Evolutionary conservation across 768 basidiomycete genomes (phyloP), one percentile per base, ranked within the genome.

Genomic region (Coprinopsis marcescibilis): DNA sequence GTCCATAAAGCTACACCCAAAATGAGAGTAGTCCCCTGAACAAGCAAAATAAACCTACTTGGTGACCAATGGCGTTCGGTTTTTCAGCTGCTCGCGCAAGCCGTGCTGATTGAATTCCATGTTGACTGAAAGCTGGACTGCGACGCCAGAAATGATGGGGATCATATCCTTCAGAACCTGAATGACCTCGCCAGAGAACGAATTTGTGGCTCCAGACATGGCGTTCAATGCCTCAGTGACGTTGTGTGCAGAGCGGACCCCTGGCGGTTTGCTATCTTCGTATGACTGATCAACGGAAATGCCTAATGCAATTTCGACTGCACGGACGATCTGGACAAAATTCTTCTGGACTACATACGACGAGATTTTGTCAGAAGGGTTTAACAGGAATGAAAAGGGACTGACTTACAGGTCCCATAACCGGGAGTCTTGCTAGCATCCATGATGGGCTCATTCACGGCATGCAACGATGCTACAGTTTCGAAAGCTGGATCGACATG

Each of bases 391-490:
- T 26, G 32, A 23, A 26, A 5, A 46, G 45, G 32, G 12, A 12
- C n/a, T n/a, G n/a, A 53, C 80, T 45, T 58, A 88, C 86, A 90
- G 33, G 72, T 67, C 19, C 85, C 86, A 36, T 84, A 80, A 23
- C 71, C 77, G 0, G 88, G 86, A 1, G 88, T 89, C 51, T 70
- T 61, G 14, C 46, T 57, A 6, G 85, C 83, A 55, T 90, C 65
- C 83, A 80, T 83, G 55, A 86, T 78, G 0, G 83, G 84, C 48
- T 90, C 88, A 51, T 90, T 90, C 21, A 83, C 69, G 1, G 88
- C 88, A 54, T 90, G 76, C 24, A 90, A 82, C 1, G 83, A 68
- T 34, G 83, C 80, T 14, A 84, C 85, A 25, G 68, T 77, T 14
- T 54, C 64, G 56, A 90, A 90, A 32, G 68, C 65, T 4, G 85